Conservation (phyloP, 805 yeast species). For the Metschnikowia hibisci region DNA sequence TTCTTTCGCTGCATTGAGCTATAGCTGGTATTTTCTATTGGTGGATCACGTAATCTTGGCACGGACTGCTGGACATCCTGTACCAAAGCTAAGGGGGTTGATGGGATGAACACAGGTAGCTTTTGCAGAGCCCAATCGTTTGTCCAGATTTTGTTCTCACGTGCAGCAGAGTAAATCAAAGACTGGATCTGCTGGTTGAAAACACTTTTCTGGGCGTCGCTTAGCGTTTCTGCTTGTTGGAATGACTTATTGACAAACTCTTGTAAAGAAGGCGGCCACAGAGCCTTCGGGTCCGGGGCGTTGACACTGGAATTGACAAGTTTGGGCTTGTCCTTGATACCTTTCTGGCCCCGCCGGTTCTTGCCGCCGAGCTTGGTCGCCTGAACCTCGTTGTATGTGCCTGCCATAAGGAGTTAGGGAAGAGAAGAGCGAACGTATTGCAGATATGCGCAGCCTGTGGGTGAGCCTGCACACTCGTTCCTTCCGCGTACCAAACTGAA, state of each 20-base stretch:
- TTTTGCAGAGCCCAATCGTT: constrained; percentile 54
- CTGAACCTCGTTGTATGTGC: constrained; percentile 25
- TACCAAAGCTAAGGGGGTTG: constrained; percentile 8
- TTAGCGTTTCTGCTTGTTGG: constrained; percentile 30
- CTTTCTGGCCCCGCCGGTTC: constrained; percentile 6
- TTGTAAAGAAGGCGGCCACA: constrained; percentile 56
- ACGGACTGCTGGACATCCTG: constrained; percentile 8
- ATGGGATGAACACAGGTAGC: constrained; percentile 42
- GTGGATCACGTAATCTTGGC: constrained; percentile 2
- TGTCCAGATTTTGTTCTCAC: constrained; percentile 37
- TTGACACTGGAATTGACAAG: not conserved
- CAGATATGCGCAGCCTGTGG: constrained; percentile 4
- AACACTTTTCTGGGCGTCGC: constrained; percentile 29
- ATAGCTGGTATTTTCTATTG: constrained; percentile 6
- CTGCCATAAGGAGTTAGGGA: constrained; percentile 6
- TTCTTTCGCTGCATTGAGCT: constrained; percentile 35
- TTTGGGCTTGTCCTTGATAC: not conserved
- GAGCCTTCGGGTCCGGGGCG: constrained; percentile 2
- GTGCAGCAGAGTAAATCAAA: constrained; percentile 47
- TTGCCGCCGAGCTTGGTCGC: constrained; percentile 14
- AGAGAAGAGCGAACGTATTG: not conserved
- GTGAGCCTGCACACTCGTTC: not conserved
- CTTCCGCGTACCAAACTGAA: not conserved
- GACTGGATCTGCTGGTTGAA: constrained; percentile 50
- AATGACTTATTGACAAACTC: constrained; percentile 49